Evolutionary conservation across 768 basidiomycete species (phyloP).

Genomic region (Cystobasidium tubakii): DNA sequence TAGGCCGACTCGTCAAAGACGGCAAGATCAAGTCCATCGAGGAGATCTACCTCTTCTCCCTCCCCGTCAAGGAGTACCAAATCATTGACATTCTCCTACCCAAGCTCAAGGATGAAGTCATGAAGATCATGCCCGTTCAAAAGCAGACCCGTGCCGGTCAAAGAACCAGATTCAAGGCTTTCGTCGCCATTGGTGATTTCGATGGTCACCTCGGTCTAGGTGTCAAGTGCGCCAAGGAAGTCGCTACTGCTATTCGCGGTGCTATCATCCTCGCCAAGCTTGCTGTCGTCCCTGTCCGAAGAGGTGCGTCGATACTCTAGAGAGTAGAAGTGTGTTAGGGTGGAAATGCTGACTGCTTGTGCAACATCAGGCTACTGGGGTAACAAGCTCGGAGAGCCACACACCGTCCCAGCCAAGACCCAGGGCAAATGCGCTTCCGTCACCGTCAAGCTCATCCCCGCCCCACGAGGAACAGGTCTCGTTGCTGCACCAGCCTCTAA

Average conservation of each 20-base stretch:
- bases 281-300: constrained; percentile 91
- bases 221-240: constrained; percentile 99
- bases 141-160: constrained; percentile 99
- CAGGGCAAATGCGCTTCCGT: constrained; percentile 98
- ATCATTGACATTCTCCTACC: constrained; percentile 99
- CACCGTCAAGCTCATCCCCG: constrained; percentile 97
- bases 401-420: constrained; percentile 98
- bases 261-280: constrained; percentile 99
- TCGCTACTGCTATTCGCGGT: constrained; percentile 97
- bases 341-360: not conserved
- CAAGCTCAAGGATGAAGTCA: constrained; percentile 98
- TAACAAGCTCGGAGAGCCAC: constrained; percentile 95
- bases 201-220: constrained; percentile 98
- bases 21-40: constrained; percentile 99
- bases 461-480: constrained; percentile 97
- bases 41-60: constrained; percentile 99
- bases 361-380: constrained; percentile 80
- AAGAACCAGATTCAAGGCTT: constrained; percentile 99
- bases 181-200: constrained; percentile 97
- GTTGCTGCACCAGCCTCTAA: constrained; percentile 97
- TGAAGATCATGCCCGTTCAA: constrained; percentile 99
- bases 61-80: constrained; percentile 98
- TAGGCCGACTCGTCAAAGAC: constrained; percentile 97
- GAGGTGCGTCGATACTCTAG: constrained; percentile 48
- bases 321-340: not conserved